Base-by-base conservation (phyloP, 2,329 filamentous ascomycete species). In the Purpureocillium lavendulum region DNA sequence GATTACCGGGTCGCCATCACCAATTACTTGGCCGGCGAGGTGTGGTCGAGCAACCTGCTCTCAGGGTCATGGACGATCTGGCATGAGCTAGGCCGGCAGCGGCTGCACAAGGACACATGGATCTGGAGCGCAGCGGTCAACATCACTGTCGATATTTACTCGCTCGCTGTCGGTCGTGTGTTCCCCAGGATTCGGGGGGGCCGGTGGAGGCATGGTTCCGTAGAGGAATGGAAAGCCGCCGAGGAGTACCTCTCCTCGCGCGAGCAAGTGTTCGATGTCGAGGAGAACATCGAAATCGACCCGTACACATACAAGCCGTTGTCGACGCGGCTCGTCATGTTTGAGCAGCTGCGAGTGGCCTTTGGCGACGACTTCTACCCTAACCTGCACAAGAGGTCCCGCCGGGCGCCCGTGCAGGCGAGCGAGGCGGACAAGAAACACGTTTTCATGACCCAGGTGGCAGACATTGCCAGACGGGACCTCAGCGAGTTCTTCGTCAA, bases 1-100 rank as follows among this genome's bases (percentile, higher is more conserved):
- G 2, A 36, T 14, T 37, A 8, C n/a, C 30, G 24, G 11, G 24
- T 13, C 28, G 38, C 36, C 5, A 33, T 42, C 6, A 26, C 6
- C 21, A 26, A 26, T 10, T 12, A 13, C 3, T 3, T 2, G 2
- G 15, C 3, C 14, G 9, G 24, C 6, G 9, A 18, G 29, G 6
- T 14, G 29, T 30, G 7, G 33, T 17, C 14, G 29, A 37, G 21
- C n/a, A n/a, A n/a, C n/a, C n/a, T n/a, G 16, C 12, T 40, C 3
- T 3, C n/a, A 5, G 7, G 7, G 30, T 39, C 40, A 8, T 42
- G 37, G 40, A 36, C 12, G 30, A 18, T 40, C 2, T 42, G 37
- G 36, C 40, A 42, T 15, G 40, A 42, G 17, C 30, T 42, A 11
- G 40, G 40, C 18, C 40, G 38, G n/a, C 24, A 35, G 10, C 40